Evolutionary conservation across 768 basidiomycete species (phyloP).

Genomic region (Clathrus columnatus): DNA sequence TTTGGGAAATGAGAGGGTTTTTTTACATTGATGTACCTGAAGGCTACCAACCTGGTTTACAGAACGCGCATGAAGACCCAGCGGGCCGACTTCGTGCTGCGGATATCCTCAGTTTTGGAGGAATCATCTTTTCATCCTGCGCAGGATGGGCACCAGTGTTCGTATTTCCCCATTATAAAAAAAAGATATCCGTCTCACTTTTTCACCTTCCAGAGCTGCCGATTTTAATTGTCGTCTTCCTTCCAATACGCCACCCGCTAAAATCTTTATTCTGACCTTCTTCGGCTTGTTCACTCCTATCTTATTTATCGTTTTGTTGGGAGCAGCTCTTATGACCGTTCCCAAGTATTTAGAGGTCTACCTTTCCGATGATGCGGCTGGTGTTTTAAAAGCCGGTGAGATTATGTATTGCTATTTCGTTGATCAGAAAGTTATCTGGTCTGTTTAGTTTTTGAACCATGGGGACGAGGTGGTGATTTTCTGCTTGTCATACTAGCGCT

Average conservation of each 20-base stretch:
- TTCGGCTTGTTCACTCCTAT: slow-evolving; percentile 43
- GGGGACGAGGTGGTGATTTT: slow-evolving; percentile 35
- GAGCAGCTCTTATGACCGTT: slow-evolving; percentile 36
- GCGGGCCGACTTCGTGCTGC: slow-evolving; percentile 34
- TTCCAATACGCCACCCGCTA: slow-evolving; percentile 29
- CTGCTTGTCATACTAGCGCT: slow-evolving; percentile 34
- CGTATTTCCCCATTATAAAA: neutral
- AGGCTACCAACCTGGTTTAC: slow-evolving; percentile 16
- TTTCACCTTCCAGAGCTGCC: slow-evolving; percentile 40
- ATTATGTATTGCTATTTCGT: slow-evolving; percentile 9
- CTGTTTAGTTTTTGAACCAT: slow-evolving; percentile 22
- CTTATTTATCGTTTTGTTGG: slow-evolving; percentile 28
- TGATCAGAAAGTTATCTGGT: neutral
- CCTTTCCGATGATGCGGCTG: slow-evolving; percentile 32
- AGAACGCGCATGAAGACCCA: slow-evolving; percentile 33
- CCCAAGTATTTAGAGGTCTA: slow-evolving; percentile 33
- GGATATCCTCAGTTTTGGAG: slow-evolving; percentile 44
- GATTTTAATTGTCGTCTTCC: slow-evolving; percentile 48
- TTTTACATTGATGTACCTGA: neutral
- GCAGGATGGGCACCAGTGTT: slow-evolving; percentile 26
- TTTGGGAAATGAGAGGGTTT: neutral
- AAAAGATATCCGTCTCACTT: slow-evolving; percentile 20
- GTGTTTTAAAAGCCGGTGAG: slow-evolving; percentile 34
- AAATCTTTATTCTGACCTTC: slow-evolving; percentile 42
- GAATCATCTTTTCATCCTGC: slow-evolving; percentile 40